Base-by-base conservation (phyloP, 108 stramenopile genomes). In the Schizochytrium sp. region DNA sequence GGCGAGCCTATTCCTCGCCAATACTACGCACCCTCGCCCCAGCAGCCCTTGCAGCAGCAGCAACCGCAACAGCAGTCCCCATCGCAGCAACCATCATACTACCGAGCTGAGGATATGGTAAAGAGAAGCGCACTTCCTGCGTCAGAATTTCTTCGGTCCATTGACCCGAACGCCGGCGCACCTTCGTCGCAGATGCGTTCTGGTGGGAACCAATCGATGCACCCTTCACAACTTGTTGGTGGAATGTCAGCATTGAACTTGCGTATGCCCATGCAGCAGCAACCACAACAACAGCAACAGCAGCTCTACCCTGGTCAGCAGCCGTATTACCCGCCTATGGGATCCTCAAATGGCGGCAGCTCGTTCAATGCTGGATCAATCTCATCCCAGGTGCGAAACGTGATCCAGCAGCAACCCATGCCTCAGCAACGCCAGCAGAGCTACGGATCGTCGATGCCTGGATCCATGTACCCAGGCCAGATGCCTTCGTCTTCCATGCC, bases 221-320 rank as follows among this genome's bases (percentile, higher is more conserved):
- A 28, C 28, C 28, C 28, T 28, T 28, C 28, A 28, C 28, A 28
- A 28, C 28, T 28, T 28, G 28, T 28, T 28, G 28, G 28, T 28
- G 28, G 28, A 28, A 28, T 28, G 28, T 28, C 28, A 28, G 28
- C 28, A 28, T 28, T 28, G 28, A 28, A 28, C 28, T 28, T 28
- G 28, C 28, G 28, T 28, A 28, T 28, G 28, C 28, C 28, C 28
- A 28, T 7, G 28, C 42, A 10, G 7, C 76, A 83, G 53, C 76
- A 49, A 42, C 28, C 49, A 2, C 76, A 83, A 53, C 76, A 83
- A 83, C 76, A 47, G 76, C 76, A 5, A 53, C 76, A 83, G 5
- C 19, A 46, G 76, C 53, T 7, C 45, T 55, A n/a, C 47, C 76
- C 76, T 46, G 50, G 76, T n/a, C 19, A 17, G 19, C 59, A 17